These are phyloP conservation scores for Medicago truncatula DNA, from an alignment of 306 rosid species.

Conservation along the genomic window MtrunA17r5.0-ANR NC_053048.1:27623001-27623500, in stretches of 20 bases:
- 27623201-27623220: conserved; percentile 49
- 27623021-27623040: conserved; percentile 58
- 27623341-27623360: conserved; percentile 63
- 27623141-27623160: conserved; percentile 54
- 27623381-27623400: conserved; percentile 70
- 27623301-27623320: conserved; percentile 68
- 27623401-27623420: conserved; percentile 74
- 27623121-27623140: conserved; percentile 72
- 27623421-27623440: conserved; percentile 54
- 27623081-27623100: conserved; percentile 73
- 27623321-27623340: conserved; percentile 68
- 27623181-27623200: conserved; percentile 61
- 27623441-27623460: conserved; percentile 64
- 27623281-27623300: conserved; percentile 63
- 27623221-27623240: conserved; percentile 57
- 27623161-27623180: conserved; percentile 64
- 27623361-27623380: conserved; percentile 84
- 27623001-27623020: conserved; percentile 71
- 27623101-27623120: conserved; percentile 70
- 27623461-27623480: conserved; percentile 45
- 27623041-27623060: conserved; percentile 77
- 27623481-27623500: conserved; percentile 34
- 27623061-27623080: conserved; percentile 57
- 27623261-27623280: conserved; percentile 66
- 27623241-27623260: conserved; percentile 67